Evolutionary conservation across 352 stramenopile species (phyloP).

Genomic region (Globisporangium polare): DNA sequence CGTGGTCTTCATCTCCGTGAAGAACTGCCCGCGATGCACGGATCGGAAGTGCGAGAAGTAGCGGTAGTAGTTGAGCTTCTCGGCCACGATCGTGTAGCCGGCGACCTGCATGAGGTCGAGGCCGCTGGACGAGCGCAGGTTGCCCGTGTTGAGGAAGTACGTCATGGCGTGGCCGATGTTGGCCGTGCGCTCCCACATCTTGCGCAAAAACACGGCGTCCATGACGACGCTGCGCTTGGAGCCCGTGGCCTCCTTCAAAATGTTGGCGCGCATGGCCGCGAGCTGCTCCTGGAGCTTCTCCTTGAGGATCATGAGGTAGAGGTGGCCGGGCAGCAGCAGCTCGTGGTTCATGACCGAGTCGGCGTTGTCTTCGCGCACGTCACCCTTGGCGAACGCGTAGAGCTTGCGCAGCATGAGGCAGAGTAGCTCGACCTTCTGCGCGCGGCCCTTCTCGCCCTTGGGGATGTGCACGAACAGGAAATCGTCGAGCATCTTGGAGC

Average conservation of each 20-base stretch:
- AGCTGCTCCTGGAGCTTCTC: constrained; percentile 98
- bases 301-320: constrained; percentile 97
- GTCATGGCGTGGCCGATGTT: constrained; percentile 94
- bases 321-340: constrained; percentile 93
- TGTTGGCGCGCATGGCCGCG: constrained; percentile 54
- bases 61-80: constrained; percentile 99
- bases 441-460: constrained; percentile 82
- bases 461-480: constrained; percentile 97
- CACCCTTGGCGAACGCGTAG: constrained; percentile 94
- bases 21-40: constrained; percentile 99
- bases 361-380: constrained; percentile 96
- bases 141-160: constrained; percentile 99
- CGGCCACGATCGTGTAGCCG: constrained; percentile 99
- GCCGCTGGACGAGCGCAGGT: constrained; percentile 95
- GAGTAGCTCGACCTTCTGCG: constrained; percentile 93
- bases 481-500: constrained; percentile 87
- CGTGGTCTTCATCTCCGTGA: constrained; percentile 99
- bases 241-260: constrained; percentile 69
- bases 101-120: constrained; percentile 97
- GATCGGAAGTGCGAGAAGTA: constrained; percentile 99
- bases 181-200: constrained; percentile 88
- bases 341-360: constrained; percentile 99
- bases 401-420: constrained; percentile 98
- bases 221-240: constrained; percentile 62
- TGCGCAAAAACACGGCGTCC: constrained; percentile 91